These are phyloP conservation scores for Eremochloa ophiuroides DNA, from an alignment of 176 grass and related monocot species.

Conservation along the genomic window DNA sequence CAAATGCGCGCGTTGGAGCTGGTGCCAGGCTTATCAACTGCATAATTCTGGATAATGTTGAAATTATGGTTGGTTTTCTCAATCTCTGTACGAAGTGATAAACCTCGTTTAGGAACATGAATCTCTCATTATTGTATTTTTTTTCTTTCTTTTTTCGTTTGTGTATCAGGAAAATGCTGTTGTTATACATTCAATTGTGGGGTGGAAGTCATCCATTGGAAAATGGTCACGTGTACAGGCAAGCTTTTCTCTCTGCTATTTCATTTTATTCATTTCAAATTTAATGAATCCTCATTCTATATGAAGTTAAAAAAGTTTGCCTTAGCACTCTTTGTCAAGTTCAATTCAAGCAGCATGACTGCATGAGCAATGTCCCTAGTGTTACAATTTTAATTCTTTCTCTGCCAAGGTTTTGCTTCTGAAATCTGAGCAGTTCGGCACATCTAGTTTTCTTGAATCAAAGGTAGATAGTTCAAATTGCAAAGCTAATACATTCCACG, in stretches of 20 bases:
- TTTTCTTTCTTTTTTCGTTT: background rate
- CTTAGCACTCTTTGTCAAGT: background rate
- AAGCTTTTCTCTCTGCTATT: slow-evolving; percentile 27
- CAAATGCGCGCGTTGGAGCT: slow-evolving; percentile 95
- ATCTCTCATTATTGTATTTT: slow-evolving; percentile 4
- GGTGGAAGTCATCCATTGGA: slow-evolving; percentile 93
- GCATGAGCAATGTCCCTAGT: background rate
- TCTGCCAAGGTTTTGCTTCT: background rate
- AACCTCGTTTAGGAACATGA: slow-evolving; percentile 4
- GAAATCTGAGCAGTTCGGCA: background rate
- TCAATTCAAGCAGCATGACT: slow-evolving; percentile 7
- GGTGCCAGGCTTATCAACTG: slow-evolving; percentile 96
- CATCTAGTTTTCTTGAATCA: background rate
- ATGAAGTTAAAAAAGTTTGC: background rate
- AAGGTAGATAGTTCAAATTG: background rate
- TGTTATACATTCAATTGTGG: slow-evolving; percentile 95
- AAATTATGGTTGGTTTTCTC: slow-evolving; percentile 82
- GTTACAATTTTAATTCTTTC: background rate
- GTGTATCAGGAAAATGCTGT: slow-evolving; percentile 92
- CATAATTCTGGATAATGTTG: slow-evolving; percentile 95
- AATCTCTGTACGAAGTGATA: background rate
- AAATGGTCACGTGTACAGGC: slow-evolving; percentile 99
- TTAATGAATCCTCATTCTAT: background rate
- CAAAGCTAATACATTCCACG: background rate
- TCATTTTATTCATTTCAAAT: background rate